Evolutionary conservation across 139 green algal species (phyloP), one percentile per base, ranked within the genome.

Genomic region (Picochlorum sp.): DNA sequence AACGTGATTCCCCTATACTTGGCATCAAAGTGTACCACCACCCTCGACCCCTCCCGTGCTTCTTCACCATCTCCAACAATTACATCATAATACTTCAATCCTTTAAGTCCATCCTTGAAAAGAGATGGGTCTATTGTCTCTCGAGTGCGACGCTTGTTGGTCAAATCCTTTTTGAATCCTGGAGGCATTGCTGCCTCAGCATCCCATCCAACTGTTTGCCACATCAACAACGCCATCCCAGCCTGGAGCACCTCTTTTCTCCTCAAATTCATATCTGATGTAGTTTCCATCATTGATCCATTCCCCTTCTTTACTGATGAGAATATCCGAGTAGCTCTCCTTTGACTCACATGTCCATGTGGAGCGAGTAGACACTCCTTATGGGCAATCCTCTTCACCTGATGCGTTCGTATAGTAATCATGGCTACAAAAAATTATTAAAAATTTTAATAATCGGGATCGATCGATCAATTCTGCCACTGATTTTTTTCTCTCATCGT

Each of bases 1-100:
- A 90, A 90, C 1, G 76, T 85, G 13, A 85, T 62, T n/a, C 76
- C 76, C 23, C 66, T 69, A 78, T 78, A 79, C 14, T 69, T 69
- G 16, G n/a, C 75, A 28, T 95, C 88, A 74, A 84, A 92, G 67
- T 95, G 88, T 2, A 95, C 81, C 15, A 82, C 86, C 3, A 95
- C 82, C 0, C 88, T 65, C 14, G 79, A 47, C 0, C 86, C 85
- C 41, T 75, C 56, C 45, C 68, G 59, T 0, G 81, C 80, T 69
- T 81, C 72, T 6, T 65, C 56, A 0, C 87, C 84, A 0, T 28
- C 67, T 4, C 85, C 85, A 6, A 74, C 63, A 32, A 78, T 71
- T 3, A 91, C 66, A 51, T 91, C 87, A 50, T 83, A 88, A 41
- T 76, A 82, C 73, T 83, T 87, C n/a, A 91, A 68, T 1, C 85